These are phyloP conservation scores for Aspergillus luchuensis DNA, from an alignment of 2,329 filamentous ascomycete species.

Conservation along the genomic window DNA sequence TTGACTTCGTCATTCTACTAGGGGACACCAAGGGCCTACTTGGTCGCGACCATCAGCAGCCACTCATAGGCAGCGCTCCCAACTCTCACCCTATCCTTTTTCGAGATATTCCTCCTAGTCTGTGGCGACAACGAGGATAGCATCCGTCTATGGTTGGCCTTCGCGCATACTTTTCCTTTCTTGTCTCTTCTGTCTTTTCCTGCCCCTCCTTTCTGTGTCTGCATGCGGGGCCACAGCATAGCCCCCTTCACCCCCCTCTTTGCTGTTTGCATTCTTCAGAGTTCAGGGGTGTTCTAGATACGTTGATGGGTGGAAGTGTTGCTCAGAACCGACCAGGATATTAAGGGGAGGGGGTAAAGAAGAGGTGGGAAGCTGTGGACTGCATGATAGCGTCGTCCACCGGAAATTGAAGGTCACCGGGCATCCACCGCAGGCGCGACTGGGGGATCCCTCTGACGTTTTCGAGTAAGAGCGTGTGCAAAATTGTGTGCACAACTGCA, in stretches of 20 bases:
- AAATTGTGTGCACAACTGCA: constrained; percentile 8
- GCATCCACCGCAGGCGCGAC: constrained; percentile 11
- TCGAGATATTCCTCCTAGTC: constrained; percentile 9
- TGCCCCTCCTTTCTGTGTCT: constrained; percentile 2
- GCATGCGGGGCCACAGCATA: neutral
- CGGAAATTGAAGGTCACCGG: constrained; percentile 16
- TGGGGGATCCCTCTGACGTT: constrained; percentile 4
- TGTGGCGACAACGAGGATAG: constrained; percentile 10
- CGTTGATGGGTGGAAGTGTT: neutral
- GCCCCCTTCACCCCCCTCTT: neutral
- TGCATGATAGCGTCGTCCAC: constrained; percentile 7
- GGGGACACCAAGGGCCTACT: neutral
- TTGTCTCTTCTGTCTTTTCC: neutral
- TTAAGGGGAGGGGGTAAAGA: constrained; percentile 2
- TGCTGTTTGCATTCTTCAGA: too few species aligned
- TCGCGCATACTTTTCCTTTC: neutral
- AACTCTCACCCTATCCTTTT: constrained; percentile 7
- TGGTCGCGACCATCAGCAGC: neutral
- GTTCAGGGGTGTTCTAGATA: neutral
- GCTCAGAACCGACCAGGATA: neutral
- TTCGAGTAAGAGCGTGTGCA: constrained; percentile 7
- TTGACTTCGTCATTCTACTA: neutral
- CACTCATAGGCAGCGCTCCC: neutral
- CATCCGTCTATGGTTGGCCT: neutral
- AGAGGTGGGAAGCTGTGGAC: neutral